Conservation (phyloP, 176 grass and related monocot genomes). For the Juncus effusus region DNA sequence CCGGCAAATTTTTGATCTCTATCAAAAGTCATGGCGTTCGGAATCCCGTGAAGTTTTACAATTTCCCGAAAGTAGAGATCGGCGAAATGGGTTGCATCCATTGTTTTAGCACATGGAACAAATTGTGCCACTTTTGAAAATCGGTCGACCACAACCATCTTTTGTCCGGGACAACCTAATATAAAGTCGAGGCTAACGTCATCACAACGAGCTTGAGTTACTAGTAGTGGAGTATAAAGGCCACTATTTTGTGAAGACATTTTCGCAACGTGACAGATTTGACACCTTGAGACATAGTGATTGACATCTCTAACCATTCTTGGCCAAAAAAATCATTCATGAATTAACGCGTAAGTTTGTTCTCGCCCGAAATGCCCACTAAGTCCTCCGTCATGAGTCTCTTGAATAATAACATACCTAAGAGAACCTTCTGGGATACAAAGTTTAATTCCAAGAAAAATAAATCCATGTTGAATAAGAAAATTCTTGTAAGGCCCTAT, state of each 20-base stretch:
- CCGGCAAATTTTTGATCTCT: constrained; percentile 5
- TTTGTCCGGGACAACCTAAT: too few species aligned
- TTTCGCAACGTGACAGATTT: too few species aligned
- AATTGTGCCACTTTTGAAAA: constrained; percentile 13
- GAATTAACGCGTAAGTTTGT: neutral
- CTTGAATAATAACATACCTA: neutral
- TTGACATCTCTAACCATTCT: too few species aligned
- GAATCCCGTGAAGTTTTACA: constrained; percentile 7
- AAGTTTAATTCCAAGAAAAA: too few species aligned
- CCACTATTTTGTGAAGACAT: too few species aligned
- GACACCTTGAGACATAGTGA: too few species aligned
- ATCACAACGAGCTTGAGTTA: neutral
- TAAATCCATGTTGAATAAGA: too few species aligned
- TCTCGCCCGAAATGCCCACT: constrained; percentile 6
- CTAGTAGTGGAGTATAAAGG: too few species aligned
- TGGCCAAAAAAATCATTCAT: too few species aligned
- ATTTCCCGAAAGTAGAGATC: constrained; percentile 11
- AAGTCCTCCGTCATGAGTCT: neutral
- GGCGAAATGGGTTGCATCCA: neutral
- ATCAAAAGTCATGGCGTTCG: neutral
- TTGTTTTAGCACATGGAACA: neutral
- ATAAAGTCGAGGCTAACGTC: too few species aligned
- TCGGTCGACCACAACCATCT: constrained; percentile 12
- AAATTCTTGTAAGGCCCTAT: too few species aligned
- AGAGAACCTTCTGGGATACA: neutral